Evolutionary conservation across 257 asterid species (phyloP).

Genomic region (Lycium ferocissimum): DNA sequence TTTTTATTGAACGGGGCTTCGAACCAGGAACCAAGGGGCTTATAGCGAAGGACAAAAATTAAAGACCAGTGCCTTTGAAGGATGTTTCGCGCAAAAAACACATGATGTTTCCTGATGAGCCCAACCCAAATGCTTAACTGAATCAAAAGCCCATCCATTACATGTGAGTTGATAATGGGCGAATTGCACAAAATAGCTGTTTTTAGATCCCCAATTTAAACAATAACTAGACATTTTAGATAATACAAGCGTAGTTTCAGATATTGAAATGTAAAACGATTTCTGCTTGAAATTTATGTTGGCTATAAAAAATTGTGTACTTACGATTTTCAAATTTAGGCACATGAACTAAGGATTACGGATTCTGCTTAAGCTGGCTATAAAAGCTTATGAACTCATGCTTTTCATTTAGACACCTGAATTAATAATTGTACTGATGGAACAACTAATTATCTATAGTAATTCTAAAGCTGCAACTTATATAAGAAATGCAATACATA

Average conservation of each 20-base stretch:
- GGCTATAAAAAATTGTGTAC: not conserved
- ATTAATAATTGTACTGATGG: not conserved
- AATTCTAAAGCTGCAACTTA: not conserved
- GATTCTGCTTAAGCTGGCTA: too few species aligned
- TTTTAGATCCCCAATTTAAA: not conserved
- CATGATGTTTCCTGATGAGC: not conserved
- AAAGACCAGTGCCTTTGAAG: too few species aligned
- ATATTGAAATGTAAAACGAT: not conserved
- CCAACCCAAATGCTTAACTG: slow-evolving; percentile 8
- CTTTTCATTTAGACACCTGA: not conserved
- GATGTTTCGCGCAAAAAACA: too few species aligned
- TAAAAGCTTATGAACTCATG: not conserved
- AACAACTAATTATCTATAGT: not conserved
- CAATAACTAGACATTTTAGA: not conserved
- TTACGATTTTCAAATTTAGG: too few species aligned
- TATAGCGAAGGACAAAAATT: too few species aligned
- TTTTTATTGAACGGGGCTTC: too few species aligned
- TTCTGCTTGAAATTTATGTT: not conserved
- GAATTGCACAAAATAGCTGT: not conserved
- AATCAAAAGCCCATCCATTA: not conserved
- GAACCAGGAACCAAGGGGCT: too few species aligned
- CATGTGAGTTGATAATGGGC: too few species aligned
- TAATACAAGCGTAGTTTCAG: not conserved
- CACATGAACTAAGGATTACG: too few species aligned
- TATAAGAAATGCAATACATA: not conserved